Evolutionary conservation across 306 rosid genomes (phyloP), one percentile per base, ranked within the genome.

Genomic region (Mimosa bimucronata): DNA sequence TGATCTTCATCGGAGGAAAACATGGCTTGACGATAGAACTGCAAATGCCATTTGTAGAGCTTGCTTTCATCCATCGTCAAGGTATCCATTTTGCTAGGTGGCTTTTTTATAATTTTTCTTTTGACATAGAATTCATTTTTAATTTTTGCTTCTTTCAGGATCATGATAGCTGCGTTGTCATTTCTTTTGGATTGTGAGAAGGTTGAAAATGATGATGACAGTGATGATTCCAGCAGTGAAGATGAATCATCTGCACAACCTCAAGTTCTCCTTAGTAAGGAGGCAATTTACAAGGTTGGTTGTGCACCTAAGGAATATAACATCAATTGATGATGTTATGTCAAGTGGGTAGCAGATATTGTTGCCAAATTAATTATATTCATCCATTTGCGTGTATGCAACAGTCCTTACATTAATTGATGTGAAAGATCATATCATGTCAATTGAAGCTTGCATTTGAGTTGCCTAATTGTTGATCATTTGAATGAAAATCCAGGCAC

Each of bases 111-210:
- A 64, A 42, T 40, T 66, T 31, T 29, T 62, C n/a, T 67, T 76
- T 16, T 1, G 41, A 30, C 19, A 16, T 41, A 45, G 73, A 40
- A 66, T 30, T 82, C 67, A 77, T 14, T 15, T 28, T 76, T 77
- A 69, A 21, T 65, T n/a, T 50, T 40, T 76, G 55, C 69, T 38
- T 84, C 53, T 41, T 57, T 46, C 86, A 92, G 98, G 97, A 94
- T 94, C 81, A 90, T 94, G 98, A 88, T 90, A 81, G 92, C 97
- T 6, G 61, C 92, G 65, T 70, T 94, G 31, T 86, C 87, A 29
- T 88, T 91, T 90, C 94, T 94, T 72, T 94, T 94, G 73, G 94
- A 91, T 88, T 92, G 90, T 29, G 98, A 94, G 86, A 94, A 91
- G 91, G 88, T 94, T 81, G 91, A 86, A 85, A 84, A 87, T 0